A percentile compares a stretch with the other conserved stretches of the same genome.
phyloP scores from a whole-genome alignment of 192 early-diverging fungal species.

The Linnemannia elongata region DNA sequence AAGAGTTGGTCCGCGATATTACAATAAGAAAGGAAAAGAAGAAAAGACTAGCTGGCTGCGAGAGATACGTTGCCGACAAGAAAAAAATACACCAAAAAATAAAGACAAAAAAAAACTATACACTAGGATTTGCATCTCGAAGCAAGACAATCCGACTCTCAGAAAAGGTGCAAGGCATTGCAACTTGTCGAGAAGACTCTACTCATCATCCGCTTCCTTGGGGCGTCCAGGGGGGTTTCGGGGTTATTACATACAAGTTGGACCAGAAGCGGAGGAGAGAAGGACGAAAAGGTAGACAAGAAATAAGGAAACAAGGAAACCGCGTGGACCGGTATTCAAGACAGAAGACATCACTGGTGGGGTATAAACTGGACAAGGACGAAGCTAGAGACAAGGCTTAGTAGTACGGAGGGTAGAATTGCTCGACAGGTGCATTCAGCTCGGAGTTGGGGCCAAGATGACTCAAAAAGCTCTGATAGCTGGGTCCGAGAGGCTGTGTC shows the following conservation, averaged over 20 bases:
- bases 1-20: not conserved
- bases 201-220: not conserved
- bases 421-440: conserved; percentile 21
- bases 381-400: not conserved
- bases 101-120: not conserved
- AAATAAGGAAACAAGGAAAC: not conserved
- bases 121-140: not conserved
- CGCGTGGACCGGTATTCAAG: not conserved
- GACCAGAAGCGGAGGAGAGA: not conserved
- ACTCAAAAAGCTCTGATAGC: conserved; percentile 19
- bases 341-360: conserved; percentile 1
- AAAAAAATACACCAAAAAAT: not conserved
- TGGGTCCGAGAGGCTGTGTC: conserved; percentile 7
- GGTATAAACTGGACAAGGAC: not conserved
- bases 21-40: not conserved
- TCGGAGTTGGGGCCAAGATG: conserved; percentile 29
- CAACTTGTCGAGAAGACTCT: not conserved
- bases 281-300: not conserved
- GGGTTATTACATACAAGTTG: conserved; percentile 7
- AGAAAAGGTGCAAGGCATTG: not conserved
- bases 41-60: not conserved
- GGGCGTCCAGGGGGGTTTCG: not conserved
- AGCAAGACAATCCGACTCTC: not conserved
- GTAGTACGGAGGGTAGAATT: not conserved
- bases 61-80: not conserved